These are phyloP conservation scores for Pythium pyrilobum DNA, from an alignment of 352 stramenopile species.

Conservation along the genomic window DNA sequence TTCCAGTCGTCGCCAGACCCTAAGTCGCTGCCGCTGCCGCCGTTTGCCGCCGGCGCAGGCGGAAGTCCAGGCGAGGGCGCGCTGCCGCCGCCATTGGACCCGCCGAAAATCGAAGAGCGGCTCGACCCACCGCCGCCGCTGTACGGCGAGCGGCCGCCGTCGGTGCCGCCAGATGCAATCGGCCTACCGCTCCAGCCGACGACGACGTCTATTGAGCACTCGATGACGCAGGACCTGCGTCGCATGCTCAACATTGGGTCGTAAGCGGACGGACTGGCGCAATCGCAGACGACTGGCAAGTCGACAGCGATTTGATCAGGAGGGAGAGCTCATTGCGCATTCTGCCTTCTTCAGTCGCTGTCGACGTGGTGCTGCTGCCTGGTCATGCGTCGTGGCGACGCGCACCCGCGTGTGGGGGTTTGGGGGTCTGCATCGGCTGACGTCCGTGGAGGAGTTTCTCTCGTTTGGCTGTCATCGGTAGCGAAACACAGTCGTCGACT, in stretches of 20 bases:
- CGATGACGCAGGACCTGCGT: constrained; percentile 75
- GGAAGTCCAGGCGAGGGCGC: constrained; percentile 10
- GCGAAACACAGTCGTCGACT: no score
- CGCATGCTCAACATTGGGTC: constrained; percentile 76
- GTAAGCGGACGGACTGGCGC: no score
- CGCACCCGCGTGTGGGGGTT: no score
- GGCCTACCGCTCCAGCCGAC: constrained; percentile 1
- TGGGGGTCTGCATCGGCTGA: no score
- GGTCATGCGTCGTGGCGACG: no score
- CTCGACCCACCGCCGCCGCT: constrained; percentile 10
- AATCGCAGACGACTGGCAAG: no score
- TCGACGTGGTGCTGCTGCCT: no score
- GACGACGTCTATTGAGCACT: constrained; percentile 45
- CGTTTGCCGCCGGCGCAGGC: constrained; percentile 41
- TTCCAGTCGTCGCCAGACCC: constrained; percentile 81
- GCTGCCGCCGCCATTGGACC: constrained; percentile 23
- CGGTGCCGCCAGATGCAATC: constrained; percentile 22
- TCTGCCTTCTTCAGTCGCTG: no score
- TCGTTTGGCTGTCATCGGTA: no score
- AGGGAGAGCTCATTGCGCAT: no score
- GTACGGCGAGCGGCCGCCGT: constrained; percentile 24
- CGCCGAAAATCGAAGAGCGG: constrained; percentile 17
- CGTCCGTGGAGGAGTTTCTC: no score
- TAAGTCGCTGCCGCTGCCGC: constrained; percentile 63
- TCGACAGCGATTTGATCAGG: no score